These are phyloP conservation scores for Abortiporus biennis DNA, from an alignment of 1,284 basidiomycete genomes.

Conservation along the genomic window DNA sequence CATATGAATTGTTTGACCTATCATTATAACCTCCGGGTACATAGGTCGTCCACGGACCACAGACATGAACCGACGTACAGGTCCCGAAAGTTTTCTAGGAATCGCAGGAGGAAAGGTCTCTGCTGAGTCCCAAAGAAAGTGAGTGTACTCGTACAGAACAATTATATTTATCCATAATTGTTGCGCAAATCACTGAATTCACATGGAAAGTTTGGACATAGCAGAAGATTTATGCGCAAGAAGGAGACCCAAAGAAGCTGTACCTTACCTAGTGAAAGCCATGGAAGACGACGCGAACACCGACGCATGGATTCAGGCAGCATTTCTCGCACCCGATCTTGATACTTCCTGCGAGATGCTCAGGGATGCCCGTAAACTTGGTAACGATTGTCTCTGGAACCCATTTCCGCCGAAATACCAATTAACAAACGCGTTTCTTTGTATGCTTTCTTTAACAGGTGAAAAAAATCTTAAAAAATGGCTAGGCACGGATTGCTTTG, in stretches of 20 bases:
- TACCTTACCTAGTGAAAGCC: slow-evolving; percentile 22
- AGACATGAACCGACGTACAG: slow-evolving; percentile 19
- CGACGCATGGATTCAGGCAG: slow-evolving; percentile 22
- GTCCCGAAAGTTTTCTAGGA: slow-evolving; percentile 16
- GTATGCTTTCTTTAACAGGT: neutral
- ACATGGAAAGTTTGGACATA: slow-evolving; percentile 16
- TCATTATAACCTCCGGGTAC: too few species aligned
- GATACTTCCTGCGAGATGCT: slow-evolving; percentile 16
- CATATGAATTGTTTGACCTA: too few species aligned
- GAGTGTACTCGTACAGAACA: slow-evolving; percentile 3
- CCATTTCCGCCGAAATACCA: too few species aligned
- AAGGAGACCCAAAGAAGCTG: slow-evolving; percentile 19
- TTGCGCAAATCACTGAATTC: neutral
- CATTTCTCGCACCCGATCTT: slow-evolving; percentile 20
- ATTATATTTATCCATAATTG: neutral
- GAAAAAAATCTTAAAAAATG: neutral
- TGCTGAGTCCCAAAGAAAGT: slow-evolving; percentile 20
- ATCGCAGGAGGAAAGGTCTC: slow-evolving; percentile 21
- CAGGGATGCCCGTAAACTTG: slow-evolving; percentile 10
- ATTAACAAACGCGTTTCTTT: neutral
- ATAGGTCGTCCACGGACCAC: too few species aligned
- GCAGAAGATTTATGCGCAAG: slow-evolving; percentile 22
- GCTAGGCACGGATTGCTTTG: slow-evolving; percentile 31
- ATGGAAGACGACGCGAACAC: slow-evolving; percentile 25
- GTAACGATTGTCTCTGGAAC: neutral